These are phyloP conservation scores for Plasmodium inui DNA, from an alignment of 169 alveolate species.

Conservation along the genomic window DNA sequence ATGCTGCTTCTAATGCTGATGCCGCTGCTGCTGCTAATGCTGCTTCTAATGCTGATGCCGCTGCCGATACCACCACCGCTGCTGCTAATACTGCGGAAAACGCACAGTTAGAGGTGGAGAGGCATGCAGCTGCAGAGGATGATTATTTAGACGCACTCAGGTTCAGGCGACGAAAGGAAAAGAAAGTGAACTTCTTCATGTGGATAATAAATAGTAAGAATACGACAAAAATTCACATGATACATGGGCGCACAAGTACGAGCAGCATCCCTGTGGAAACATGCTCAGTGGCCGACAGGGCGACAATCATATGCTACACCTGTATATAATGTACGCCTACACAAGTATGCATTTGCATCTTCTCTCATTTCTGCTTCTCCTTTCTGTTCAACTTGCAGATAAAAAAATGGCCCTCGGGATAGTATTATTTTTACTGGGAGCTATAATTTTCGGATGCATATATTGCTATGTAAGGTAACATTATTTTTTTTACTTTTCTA, in stretches of 20 bases:
- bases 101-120: not conserved
- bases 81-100: not conserved
- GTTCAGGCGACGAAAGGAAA: constrained; percentile 2
- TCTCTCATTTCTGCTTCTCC: not conserved
- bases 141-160: constrained; percentile 8
- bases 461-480: constrained; percentile 68
- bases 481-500: constrained; percentile 10
- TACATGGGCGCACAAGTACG: not conserved
- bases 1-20: not conserved
- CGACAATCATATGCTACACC: not conserved
- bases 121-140: not conserved
- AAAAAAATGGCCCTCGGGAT: constrained; percentile 59
- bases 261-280: not conserved
- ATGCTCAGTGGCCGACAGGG: not conserved
- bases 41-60: not conserved
- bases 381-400: constrained; percentile 2
- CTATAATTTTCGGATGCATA: constrained; percentile 36
- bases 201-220: constrained; percentile 69
- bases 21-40: not conserved
- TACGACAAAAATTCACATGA: not conserved
- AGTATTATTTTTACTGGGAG: constrained; percentile 31
- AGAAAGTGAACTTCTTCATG: constrained; percentile 42
- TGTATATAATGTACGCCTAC: not conserved
- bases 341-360: not conserved
- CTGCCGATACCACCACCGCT: not conserved